A percentile compares a stretch with the other conserved stretches of the same genome.
Conservation (phyloP, 1,139 yeast genomes). For the Pichia terricola region DNA sequence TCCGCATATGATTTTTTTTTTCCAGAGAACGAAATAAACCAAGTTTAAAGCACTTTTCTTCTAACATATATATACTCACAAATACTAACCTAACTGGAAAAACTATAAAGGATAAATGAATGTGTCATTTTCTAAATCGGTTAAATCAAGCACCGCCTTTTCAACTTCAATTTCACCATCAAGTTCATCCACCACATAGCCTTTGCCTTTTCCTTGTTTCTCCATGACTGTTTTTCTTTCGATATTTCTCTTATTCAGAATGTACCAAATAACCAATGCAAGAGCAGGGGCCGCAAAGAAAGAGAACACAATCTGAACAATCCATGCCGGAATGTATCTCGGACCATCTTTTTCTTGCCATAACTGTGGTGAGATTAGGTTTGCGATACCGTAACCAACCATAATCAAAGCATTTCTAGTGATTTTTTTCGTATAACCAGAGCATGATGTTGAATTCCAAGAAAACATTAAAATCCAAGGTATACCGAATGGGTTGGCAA, state of each 20-base stretch:
- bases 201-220: conserved; percentile 9
- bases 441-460: conserved; percentile 27
- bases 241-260: conserved; percentile 31
- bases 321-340: conserved; percentile 40
- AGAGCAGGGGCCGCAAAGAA: conserved; percentile 32
- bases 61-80: too few species aligned
- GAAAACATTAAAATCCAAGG: conserved; percentile 33
- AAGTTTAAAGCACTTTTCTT: too few species aligned
- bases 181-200: conserved; percentile 25
- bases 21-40: too few species aligned
- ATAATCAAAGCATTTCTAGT: conserved; percentile 33
- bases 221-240: conserved; percentile 22
- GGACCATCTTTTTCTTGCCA: conserved; percentile 35
- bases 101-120: conserved; percentile 18
- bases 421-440: conserved; percentile 34
- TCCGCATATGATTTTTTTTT: too few species aligned
- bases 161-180: conserved; percentile 23
- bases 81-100: too few species aligned
- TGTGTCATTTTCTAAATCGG: conserved; percentile 38
- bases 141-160: conserved; percentile 34
- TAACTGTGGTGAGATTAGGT: conserved; percentile 38
- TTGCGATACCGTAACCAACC: conserved; percentile 31
- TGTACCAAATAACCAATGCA: conserved; percentile 29
- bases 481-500: conserved; percentile 30
- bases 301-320: conserved; percentile 39